A percentile compares a stretch with the other conserved stretches of the same genome.
Evolutionary conservation across 2,329 filamentous ascomycete genomes (phyloP).

Genomic region (Metarhizium robertsii): DNA sequence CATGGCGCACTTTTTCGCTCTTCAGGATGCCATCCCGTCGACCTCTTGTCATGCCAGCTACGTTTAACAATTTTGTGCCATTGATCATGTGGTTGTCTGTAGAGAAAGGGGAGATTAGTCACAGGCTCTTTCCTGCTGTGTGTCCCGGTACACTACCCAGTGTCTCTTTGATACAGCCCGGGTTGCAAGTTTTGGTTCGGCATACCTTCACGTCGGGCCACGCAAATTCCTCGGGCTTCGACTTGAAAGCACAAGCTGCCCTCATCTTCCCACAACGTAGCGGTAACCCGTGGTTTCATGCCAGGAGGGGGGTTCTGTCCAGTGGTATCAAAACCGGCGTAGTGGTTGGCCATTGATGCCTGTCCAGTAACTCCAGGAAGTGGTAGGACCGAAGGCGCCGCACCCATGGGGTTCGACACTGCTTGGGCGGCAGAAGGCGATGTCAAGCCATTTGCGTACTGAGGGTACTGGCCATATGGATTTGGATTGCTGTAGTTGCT

Average conservation of each 20-base stretch:
- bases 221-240: constrained; percentile 91
- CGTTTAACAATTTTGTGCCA: constrained; percentile 91
- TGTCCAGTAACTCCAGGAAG: constrained; percentile 51
- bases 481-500: constrained; percentile 54
- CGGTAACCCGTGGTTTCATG: constrained; percentile 93
- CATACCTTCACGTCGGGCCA: constrained; percentile 83
- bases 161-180: neutral
- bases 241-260: constrained; percentile 97
- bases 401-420: constrained; percentile 61
- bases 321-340: constrained; percentile 65
- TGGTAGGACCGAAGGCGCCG: constrained; percentile 52
- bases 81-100: constrained; percentile 99
- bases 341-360: constrained; percentile 43
- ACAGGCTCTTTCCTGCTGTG: no score
- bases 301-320: constrained; percentile 86
- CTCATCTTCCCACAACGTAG: constrained; percentile 96
- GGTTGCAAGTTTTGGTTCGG: constrained; percentile 4
- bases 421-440: constrained; percentile 66
- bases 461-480: constrained; percentile 56
- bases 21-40: constrained; percentile 93
- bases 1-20: constrained; percentile 92
- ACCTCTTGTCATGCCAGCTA: constrained; percentile 95
- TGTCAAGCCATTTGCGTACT: constrained; percentile 66
- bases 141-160: no score
- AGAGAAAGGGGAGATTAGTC: neutral